A percentile compares a stretch with the other conserved stretches of the same genome.
Evolutionary conservation across 768 basidiomycete species (phyloP).

Genomic region (Mycena amicta): DNA sequence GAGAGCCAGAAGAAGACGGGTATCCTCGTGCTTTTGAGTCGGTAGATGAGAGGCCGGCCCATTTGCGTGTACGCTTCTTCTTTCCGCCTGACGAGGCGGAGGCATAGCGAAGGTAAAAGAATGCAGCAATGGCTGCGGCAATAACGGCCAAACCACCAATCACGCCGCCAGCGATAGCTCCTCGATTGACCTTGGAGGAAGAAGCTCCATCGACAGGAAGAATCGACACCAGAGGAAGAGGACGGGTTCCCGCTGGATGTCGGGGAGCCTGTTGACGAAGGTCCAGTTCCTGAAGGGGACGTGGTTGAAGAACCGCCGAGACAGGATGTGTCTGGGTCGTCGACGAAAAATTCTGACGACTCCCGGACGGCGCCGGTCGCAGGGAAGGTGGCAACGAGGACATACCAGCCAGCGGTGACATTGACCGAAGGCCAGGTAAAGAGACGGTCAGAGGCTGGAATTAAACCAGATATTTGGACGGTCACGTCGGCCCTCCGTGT

Average conservation of each 20-base stretch:
- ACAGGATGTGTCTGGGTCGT: conserved; percentile 38
- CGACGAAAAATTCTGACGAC: conserved; percentile 36
- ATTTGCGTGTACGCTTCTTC: conserved; percentile 22
- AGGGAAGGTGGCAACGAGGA: conserved; percentile 33
- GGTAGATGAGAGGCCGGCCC: conserved; percentile 29
- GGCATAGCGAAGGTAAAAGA: conserved; percentile 25
- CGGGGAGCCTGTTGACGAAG: conserved; percentile 12
- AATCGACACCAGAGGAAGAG: conserved; percentile 20
- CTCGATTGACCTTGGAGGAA: conserved; percentile 28
- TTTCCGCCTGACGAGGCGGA: conserved; percentile 31
- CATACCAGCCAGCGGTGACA: conserved; percentile 53
- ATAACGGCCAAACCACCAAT: conserved; percentile 48
- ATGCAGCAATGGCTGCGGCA: conserved; percentile 29
- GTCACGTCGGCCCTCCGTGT: background rate
- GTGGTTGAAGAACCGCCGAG: conserved; percentile 19
- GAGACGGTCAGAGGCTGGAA: background rate
- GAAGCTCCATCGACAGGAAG: conserved; percentile 25
- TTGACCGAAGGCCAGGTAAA: conserved; percentile 51
- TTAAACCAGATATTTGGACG: background rate
- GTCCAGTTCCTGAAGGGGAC: no score
- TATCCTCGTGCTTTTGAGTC: conserved; percentile 29
- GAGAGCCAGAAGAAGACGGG: no score
- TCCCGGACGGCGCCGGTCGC: conserved; percentile 12
- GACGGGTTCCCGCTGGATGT: conserved; percentile 18
- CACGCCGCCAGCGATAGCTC: conserved; percentile 54